Base-by-base conservation (phyloP, 2,329 filamentous ascomycete genomes). In the Penicillium nordicum region DNA sequence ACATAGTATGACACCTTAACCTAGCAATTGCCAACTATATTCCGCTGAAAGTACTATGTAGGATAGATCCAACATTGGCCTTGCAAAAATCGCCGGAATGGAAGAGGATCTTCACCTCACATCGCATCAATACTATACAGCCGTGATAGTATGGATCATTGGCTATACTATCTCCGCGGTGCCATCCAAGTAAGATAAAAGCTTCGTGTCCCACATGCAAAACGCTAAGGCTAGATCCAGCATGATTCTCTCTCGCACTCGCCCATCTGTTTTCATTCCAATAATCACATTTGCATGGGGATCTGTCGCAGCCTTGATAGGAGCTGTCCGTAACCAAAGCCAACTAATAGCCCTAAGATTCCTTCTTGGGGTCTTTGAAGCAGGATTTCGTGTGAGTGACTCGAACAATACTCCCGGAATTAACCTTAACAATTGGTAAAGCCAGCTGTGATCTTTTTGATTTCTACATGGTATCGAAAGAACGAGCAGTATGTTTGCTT, bases 401-500 rank as follows among this genome's bases (percentile, higher is more conserved):
- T 38, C 5, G 14, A 47, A 1, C 14, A 5, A 18, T 5, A 14
- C 21, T 14, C 23, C 25, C 10, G 11, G 11, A n/a, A 30, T n/a
- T 11, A 18, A 37, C 25, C 3, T 12, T 44, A 11, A 47, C 18
- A 6, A 9, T 27, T 27, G 11, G 9, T 1, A 29, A 34, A 53
- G 50, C 51, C 55, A 18, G 51, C 45, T 4, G 55, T 55, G n/a
- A 55, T 57, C 25, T 55, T 57, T 27, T 41, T 55, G 1, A 47
- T 55, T 21, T 51, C 51, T 2, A 46, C 51, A 9, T 58, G 56
- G 52, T 51, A 55, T 30, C 18, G 36, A 25, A 50, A 54, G 40
- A 54, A 29, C 5, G 55, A 57, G 27, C 55, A 55, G 55, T 55
- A 49, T 5, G 21, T 50, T 21, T 27, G 2, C 3, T 16, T 9